Percentiles rank a stretch among this genome's conserved stretches.
phyloP scores from a whole-genome alignment of 371 early-diverging fungal species.

The Mortierella sp. region DNA sequence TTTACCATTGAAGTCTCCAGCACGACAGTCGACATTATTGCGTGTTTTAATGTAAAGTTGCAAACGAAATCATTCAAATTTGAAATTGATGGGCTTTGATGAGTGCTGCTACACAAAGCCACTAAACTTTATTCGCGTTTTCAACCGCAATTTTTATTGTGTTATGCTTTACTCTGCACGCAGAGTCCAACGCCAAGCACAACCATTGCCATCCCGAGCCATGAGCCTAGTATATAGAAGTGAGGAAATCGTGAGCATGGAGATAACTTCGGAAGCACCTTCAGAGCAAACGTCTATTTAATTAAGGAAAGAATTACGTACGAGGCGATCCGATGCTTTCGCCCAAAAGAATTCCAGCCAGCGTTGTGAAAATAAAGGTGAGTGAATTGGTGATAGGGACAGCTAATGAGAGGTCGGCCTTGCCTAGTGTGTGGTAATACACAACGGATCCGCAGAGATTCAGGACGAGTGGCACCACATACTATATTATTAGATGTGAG shows the following conservation, averaged over 20 bases:
- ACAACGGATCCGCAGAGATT: constrained; percentile 92
- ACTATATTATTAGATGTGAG: constrained; percentile 59
- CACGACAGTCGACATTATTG: constrained; percentile 60
- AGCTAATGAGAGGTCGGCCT: constrained; percentile 91
- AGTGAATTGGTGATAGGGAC: constrained; percentile 94
- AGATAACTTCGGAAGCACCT: background rate
- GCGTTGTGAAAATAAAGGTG: constrained; percentile 86
- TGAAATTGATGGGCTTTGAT: background rate
- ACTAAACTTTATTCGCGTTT: background rate
- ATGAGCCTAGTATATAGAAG: constrained; percentile 58
- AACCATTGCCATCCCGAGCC: constrained; percentile 76
- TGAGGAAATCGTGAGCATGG: background rate
- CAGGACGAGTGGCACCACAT: constrained; percentile 85
- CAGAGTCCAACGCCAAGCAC: constrained; percentile 77
- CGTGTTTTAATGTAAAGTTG: background rate
- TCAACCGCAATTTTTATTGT: background rate
- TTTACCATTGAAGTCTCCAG: constrained; percentile 72
- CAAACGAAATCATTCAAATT: background rate
- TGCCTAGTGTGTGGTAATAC: constrained; percentile 92
- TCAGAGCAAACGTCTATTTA: background rate
- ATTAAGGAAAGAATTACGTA: constrained; percentile 7
- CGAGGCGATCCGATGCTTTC: constrained; percentile 76
- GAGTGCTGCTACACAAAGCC: constrained; percentile 14
- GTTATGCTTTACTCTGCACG: constrained; percentile 61
- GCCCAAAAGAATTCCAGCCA: constrained; percentile 86